Evolutionary conservation across 257 asterid genomes (phyloP), one percentile per base, ranked within the genome.

Genomic region (Solanum clarkiae): DNA sequence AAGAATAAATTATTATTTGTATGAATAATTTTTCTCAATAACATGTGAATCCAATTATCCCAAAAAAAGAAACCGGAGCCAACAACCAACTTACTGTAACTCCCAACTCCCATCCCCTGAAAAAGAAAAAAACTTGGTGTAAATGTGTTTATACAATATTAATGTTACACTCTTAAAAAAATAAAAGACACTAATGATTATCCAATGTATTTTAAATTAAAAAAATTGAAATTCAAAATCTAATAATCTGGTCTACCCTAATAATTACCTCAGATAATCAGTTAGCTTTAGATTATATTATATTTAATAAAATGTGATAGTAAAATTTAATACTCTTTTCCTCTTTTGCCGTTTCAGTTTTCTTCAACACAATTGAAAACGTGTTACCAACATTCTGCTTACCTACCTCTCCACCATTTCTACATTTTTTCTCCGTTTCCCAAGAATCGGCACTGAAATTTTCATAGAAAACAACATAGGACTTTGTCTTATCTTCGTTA

Each of bases 341-440:
- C 70, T 24, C 5, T 24, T 63, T 66, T 75, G 24, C 47, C 40
- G 40, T 63, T 49, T 8, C 51, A 29, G 4, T 40, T 2, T 20
- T 22, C 53, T 6, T 10, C 62, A 63, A 85, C 49, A 51, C 75
- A 11, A 81, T 70, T 86, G 83, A 85, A 89, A 89, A 83, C 90
- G 87, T 86, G 87, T 84, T 45, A 13, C 87, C 90, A 63, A 84
- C 91, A 80, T 84, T 89, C 89, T 53, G 84, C 89, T 93, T 84
- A 92, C 90, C 87, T 55, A 79, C 36, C 75, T 60, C 87, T 83
- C 82, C 62, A 75, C 54, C 84, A 55, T 84, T 57, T 22, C 88
- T 51, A 16, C 65, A 79, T 79, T 79, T 53, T 86, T 77, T 69
- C 51, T 86, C 87, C 15, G 65, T 17, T 45, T 26, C 8, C 57